phyloP scores from a whole-genome alignment of 345 rosid species.

The Euphorbia pulcherrima region DNA sequence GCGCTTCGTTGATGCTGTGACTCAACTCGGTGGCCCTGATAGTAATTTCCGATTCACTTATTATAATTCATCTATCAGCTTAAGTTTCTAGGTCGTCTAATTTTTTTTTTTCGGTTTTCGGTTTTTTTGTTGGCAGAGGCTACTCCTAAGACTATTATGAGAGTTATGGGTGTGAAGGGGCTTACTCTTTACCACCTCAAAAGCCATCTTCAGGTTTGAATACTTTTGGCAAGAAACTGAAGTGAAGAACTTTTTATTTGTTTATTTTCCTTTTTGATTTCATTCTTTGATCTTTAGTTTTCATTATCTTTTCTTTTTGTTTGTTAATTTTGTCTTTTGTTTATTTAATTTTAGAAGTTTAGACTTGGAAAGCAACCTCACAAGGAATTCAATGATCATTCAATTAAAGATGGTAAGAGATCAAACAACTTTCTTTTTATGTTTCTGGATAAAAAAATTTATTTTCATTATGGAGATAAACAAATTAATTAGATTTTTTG shows the following conservation, averaged over 20 bases:
- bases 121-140: conserved; percentile 54
- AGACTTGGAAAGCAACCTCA: conserved; percentile 99
- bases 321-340: conserved; percentile 4
- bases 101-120: not conserved
- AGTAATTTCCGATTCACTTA: conserved; percentile 57
- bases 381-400: conserved; percentile 94
- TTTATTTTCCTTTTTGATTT: not conserved
- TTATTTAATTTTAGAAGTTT: conserved; percentile 56
- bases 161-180: conserved; percentile 99
- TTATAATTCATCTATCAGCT: not conserved
- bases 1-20: conserved; percentile 96
- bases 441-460: not conserved
- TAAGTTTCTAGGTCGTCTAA: not conserved
- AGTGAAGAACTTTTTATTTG: not conserved
- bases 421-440: conserved; percentile 29
- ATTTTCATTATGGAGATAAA: not conserved
- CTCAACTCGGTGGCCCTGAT: conserved; percentile 99
- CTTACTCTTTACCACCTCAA: conserved; percentile 99
- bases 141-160: conserved; percentile 98
- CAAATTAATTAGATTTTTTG: not conserved
- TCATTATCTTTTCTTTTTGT: not conserved
- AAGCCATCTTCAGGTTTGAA: conserved; percentile 99
- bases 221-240: not conserved
- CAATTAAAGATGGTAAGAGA: conserved; percentile 81
- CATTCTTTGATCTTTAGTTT: not conserved